These are phyloP conservation scores for Prosopis cineraria DNA, from an alignment of 306 rosid species.

Conservation along the genomic window DNA sequence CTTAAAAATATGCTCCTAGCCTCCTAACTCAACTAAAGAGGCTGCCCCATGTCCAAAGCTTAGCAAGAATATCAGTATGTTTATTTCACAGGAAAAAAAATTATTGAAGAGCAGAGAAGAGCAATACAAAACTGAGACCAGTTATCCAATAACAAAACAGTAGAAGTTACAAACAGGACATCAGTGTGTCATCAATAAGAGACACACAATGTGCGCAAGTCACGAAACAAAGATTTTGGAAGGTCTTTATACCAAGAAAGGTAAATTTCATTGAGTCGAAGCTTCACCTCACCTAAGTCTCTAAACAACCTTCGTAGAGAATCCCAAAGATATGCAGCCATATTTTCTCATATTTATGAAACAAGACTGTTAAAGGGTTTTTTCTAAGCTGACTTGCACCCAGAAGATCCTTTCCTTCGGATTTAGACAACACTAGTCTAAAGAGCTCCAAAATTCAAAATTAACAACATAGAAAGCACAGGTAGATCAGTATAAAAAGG, in stretches of 20 bases:
- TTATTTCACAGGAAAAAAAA: neutral
- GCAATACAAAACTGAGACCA: neutral
- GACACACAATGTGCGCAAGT: conserved; percentile 6
- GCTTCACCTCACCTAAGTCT: conserved; percentile 17
- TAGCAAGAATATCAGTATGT: neutral
- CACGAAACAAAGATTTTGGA: conserved; percentile 19
- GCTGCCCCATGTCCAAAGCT: conserved; percentile 20
- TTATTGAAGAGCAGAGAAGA: neutral
- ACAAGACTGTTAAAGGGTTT: neutral
- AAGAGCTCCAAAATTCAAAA: conserved; percentile 8
- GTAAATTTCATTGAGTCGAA: conserved; percentile 4
- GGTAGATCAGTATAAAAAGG: neutral
- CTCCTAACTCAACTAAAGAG: conserved; percentile 18
- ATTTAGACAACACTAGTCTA: neutral
- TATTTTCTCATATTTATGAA: neutral
- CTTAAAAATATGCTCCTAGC: conserved; percentile 14
- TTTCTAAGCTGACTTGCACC: neutral
- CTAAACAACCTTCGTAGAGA: conserved; percentile 9
- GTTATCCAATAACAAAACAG: neutral
- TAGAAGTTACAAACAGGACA: neutral
- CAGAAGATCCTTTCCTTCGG: conserved; percentile 16
- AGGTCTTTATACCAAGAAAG: conserved; percentile 9
- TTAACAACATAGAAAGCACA: neutral
- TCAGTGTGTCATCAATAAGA: conserved; percentile 3
- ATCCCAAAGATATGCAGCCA: neutral